Percentiles rank a stretch among this genome's conserved stretches.
phyloP scores from a whole-genome alignment of 352 stramenopile genomes.

The Phytophthora citrophthora region DNA sequence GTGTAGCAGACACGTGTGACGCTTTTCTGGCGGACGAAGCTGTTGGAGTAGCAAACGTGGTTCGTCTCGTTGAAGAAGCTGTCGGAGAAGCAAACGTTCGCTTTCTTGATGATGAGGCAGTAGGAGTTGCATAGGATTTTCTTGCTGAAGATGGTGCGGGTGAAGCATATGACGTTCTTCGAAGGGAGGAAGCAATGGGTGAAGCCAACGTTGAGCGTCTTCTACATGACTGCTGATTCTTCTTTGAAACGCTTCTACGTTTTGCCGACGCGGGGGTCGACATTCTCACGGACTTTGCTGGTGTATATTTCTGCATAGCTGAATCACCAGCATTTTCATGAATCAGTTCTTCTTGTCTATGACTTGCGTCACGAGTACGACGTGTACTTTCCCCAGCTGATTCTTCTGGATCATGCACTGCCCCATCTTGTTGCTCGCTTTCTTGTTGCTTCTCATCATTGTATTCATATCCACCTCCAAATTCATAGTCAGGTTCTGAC shows the following conservation, averaged over 20 bases:
- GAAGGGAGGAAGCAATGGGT: constrained; percentile 6
- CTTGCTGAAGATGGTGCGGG: constrained; percentile 11
- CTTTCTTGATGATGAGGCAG: constrained; percentile 17
- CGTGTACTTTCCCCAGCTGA: constrained; percentile 1
- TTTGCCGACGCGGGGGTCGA: constrained; percentile 8
- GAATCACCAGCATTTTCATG: constrained; percentile 7
- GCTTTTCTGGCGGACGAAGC: constrained; percentile 27
- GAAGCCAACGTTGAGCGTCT: constrained; percentile 17
- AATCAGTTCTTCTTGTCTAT: constrained; percentile 12
- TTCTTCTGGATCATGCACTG: constrained; percentile 21
- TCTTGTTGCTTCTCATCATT: constrained; percentile 1
- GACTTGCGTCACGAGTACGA: background rate
- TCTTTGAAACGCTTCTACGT: background rate
- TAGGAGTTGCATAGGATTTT: constrained; percentile 14
- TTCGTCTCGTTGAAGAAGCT: constrained; percentile 16
- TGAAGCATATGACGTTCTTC: constrained; percentile 12
- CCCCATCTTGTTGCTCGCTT: constrained; percentile 17
- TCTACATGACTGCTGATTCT: background rate
- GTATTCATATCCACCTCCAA: constrained; percentile 18
- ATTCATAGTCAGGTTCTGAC: constrained; percentile 33
- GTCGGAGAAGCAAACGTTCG: constrained; percentile 10
- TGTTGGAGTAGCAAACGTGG: constrained; percentile 20
- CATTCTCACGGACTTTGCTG: background rate
- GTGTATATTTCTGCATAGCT: constrained; percentile 1
- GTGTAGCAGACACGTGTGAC: constrained; percentile 1